Percentiles rank a stretch among this genome's conserved stretches.
These are phyloP conservation scores for Trametes sp. DNA, from an alignment of 1,284 basidiomycete species.

Conservation along the genomic window DNA sequence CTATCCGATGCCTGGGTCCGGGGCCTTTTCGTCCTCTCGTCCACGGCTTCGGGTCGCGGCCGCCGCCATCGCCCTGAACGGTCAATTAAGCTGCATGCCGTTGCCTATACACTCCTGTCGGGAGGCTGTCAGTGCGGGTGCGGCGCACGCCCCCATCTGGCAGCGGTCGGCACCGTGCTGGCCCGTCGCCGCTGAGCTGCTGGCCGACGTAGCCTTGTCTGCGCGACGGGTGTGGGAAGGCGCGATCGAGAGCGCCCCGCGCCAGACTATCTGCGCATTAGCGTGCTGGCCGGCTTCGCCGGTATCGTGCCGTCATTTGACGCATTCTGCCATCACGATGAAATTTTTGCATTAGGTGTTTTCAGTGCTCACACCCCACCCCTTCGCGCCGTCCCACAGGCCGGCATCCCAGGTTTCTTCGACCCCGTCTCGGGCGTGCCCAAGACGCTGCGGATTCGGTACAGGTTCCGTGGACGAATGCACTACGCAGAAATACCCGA, in stretches of 20 bases:
- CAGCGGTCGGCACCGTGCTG: constrained; percentile 5
- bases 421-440: constrained; percentile 74
- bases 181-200: constrained; percentile 3
- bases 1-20: constrained; percentile 23
- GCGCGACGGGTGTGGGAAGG: constrained; percentile 11
- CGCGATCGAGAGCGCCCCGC: not conserved
- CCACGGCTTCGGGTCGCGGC: constrained; percentile 25
- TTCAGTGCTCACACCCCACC: constrained; percentile 1
- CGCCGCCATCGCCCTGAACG: constrained; percentile 18
- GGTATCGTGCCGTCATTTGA: constrained; percentile 23
- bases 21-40: constrained; percentile 16
- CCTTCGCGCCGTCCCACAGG: constrained; percentile 44
- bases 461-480: constrained; percentile 76
- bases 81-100: constrained; percentile 23
- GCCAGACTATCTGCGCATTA: constrained; percentile 7
- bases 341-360: constrained; percentile 3
- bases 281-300: constrained; percentile 15
- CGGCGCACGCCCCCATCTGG: constrained; percentile 3
- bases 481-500: constrained; percentile 86
- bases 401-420: constrained; percentile 76
- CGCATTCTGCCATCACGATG: constrained; percentile 24
- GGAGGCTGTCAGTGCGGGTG: constrained; percentile 3
- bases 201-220: not conserved
- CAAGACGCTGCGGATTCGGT: constrained; percentile 77
- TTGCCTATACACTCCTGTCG: constrained; percentile 17